Base-by-base conservation (phyloP, 208 protist species). In the Herpetomonas tarakana region DNA sequence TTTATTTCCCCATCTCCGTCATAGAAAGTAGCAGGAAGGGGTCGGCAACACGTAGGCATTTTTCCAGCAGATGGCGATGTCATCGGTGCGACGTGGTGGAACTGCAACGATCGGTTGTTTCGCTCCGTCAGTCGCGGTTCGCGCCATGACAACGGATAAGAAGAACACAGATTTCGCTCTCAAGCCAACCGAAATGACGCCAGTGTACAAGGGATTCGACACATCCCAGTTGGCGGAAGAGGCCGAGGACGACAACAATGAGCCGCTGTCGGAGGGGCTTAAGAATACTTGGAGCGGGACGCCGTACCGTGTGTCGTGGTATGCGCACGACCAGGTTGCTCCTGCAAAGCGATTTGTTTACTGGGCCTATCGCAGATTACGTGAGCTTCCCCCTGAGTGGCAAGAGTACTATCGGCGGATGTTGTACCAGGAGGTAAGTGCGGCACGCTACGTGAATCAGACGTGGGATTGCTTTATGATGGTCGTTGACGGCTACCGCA, bases 391-490 rank as follows among this genome's bases (percentile, higher is more conserved):
- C 11, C 72, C 78, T 2, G 86, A 95, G 31, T 92, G 79, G 80
- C 76, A 83, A 50, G 84, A 91, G 46, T 95, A 93, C 60, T 95
- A 95, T 62, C 74, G 89, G 30, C 65, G 86, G 16, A 88, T 95
- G 86, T 59, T 93, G 31, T 89, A 91, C 55, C 85, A 92, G 54
- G 86, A 95, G 60, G 35, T 95, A 3, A 72, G 66, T 31, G 86
- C 89, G 1, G 74, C 75, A 21, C 78, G 82, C 9, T 95, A 85
- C 62, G 85, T 93, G 16, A 92, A 90, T 62, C 84, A 91, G 50
- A 87, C 85, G 14, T 95, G 86, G 86, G 86, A 95, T 61, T 86
- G 81, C 65, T 95, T 95, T 56, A 92, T 95, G 86, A 89, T 92
- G 81, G 84, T 95, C 35, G 85, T 95, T 0, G 86, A 95, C 60